Conservation (phyloP, 192 early-diverging fungal genomes). For the Oehlia diaphana region DNA sequence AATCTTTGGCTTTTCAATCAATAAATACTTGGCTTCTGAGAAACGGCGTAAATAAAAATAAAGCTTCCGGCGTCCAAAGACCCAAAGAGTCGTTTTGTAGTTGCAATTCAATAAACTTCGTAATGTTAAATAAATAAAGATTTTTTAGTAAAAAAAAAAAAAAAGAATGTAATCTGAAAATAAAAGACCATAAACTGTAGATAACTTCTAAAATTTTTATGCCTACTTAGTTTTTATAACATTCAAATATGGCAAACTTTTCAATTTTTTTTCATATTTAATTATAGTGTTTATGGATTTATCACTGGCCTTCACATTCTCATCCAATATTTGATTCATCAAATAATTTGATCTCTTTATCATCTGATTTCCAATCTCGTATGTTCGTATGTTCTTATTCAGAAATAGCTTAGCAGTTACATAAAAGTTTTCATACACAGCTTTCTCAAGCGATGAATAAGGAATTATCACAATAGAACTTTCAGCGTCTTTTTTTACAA, state of each 20-base stretch:
- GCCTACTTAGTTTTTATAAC: neutral
- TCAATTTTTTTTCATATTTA: neutral
- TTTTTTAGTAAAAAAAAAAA: neutral
- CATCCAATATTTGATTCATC: neutral
- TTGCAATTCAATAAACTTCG: conserved; percentile 17
- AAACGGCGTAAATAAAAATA: no score
- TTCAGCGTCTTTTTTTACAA: conserved; percentile 28
- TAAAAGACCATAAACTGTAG: no score
- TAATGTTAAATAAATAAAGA: neutral
- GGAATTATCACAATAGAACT: conserved; percentile 29
- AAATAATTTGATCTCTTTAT: neutral
- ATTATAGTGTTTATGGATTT: neutral
- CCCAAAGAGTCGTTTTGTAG: neutral
- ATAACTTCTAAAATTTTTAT: neutral
- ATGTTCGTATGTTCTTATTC: no score
- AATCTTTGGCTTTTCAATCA: no score
- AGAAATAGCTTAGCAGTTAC: no score
- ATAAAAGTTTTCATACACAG: conserved; percentile 5
- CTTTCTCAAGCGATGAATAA: conserved; percentile 29
- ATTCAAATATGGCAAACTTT: conserved; percentile 10
- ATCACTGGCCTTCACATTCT: neutral
- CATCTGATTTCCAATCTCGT: neutral
- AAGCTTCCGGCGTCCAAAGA: no score
- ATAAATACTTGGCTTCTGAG: no score
- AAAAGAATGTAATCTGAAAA: no score